Evolutionary conservation across 108 stramenopile genomes (phyloP), one percentile per base, ranked within the genome.

Genomic region (Conticribra weissflogii): DNA sequence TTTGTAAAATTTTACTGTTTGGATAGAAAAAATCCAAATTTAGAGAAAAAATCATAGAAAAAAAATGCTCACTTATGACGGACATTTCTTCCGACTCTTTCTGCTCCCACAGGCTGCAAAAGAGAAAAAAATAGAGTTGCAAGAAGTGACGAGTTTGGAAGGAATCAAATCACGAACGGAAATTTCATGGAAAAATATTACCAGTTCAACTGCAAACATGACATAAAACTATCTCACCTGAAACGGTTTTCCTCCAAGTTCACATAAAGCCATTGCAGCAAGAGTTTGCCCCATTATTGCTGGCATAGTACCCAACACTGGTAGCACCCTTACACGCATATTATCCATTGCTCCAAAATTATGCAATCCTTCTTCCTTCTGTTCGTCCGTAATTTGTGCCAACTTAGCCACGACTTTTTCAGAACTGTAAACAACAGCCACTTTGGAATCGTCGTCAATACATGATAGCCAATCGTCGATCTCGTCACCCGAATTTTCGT

Each of bases 251-350:
- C 90, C 65, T 8, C 95, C 97, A n/a, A 98, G 59, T 59, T 96
- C 88, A 68, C 97, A 98, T 28, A 99, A 65, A 7, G 90, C 88
- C 72, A 88, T 74, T 17, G 95, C 82, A 2, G 97, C 97, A 62
- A 97, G 70, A 4, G 95, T 76, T 63, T 96, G 96, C 53, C 98
- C 98, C 90, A 98, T 97, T 56, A 99, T 92, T 30, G 97, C 96
- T 15, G 98, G 98, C 79, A 95, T 83, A 7, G 98, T 96, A 12
- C 98, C 98, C 33, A 99, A 73, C 0, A 99, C 98, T 1, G 98
- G 98, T 28, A 99, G 66, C 27, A 99, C 94, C 2, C 98, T 91
- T n/a, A 99, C 88, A 29, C 98, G 78, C 88, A 99, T 96, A 22
- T 92, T 90, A 33, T 92, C 93, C 51, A 98, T 91, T 3, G 95